Percentiles rank a stretch among this genome's conserved stretches.
Evolutionary conservation across 2,329 filamentous ascomycete genomes (phyloP).

Genomic region (Ophiostoma novo-ulmi): DNA sequence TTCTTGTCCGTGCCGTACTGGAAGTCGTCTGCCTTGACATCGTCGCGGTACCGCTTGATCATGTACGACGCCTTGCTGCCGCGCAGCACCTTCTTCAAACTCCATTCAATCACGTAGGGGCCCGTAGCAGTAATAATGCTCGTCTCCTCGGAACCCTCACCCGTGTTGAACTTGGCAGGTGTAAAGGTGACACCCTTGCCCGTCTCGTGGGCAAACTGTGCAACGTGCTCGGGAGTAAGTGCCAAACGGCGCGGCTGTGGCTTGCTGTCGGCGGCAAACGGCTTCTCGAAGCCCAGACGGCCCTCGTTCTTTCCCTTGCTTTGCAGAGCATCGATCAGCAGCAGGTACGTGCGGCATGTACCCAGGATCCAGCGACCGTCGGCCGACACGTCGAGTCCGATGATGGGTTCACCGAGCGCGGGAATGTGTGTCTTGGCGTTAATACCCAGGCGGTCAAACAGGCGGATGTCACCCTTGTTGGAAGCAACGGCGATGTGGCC

Average conservation of each 20-base stretch:
- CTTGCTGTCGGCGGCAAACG: conserved; percentile 88
- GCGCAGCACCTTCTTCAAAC: conserved; percentile 77
- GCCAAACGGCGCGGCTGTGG: conserved; percentile 87
- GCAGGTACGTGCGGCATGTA: conserved; percentile 88
- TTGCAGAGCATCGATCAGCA: conserved; percentile 87
- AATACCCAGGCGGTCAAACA: conserved; percentile 94
- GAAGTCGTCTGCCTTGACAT: conserved; percentile 98
- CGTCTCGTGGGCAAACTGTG: conserved; percentile 96
- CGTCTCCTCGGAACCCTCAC: conserved; percentile 73
- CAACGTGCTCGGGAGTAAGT: conserved; percentile 84
- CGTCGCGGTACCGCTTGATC: conserved; percentile 93
- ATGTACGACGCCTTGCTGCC: conserved; percentile 84
- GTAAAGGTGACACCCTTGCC: conserved; percentile 73
- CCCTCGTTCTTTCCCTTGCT: conserved; percentile 93
- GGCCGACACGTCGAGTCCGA: conserved; percentile 89
- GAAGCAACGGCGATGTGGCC: conserved; percentile 95
- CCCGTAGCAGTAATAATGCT: conserved; percentile 96
- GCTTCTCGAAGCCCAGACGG: conserved; percentile 93
- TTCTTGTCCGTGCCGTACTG: conserved; percentile 96
- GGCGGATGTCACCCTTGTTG: conserved; percentile 92
- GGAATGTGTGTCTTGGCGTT: conserved; percentile 97
- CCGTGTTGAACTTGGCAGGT: conserved; percentile 45
- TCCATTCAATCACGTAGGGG: conserved; percentile 96
- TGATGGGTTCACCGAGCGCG: conserved; percentile 88
- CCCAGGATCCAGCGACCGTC: conserved; percentile 94